phyloP scores from a whole-genome alignment of 257 asterid genomes.

The Knoxia roxburghii region DNA sequence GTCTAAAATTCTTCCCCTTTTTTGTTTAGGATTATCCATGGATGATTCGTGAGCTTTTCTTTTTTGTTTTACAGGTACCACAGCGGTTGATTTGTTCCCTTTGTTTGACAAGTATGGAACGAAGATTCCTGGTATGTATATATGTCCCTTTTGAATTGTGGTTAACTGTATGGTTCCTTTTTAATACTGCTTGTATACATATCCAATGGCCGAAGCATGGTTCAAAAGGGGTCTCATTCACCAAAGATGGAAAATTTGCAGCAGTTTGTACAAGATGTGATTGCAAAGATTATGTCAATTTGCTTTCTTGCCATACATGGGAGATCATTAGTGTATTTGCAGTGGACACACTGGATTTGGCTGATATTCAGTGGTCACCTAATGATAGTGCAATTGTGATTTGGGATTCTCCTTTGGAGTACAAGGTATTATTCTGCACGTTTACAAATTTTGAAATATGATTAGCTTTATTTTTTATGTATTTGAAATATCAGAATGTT shows the following conservation, averaged over 20 bases:
- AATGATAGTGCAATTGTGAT: slow-evolving; percentile 96
- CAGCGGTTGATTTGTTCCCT: slow-evolving; percentile 48
- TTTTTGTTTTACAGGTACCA: slow-evolving; percentile 47
- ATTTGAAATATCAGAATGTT: background rate
- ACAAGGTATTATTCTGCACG: slow-evolving; percentile 54
- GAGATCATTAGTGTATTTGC: slow-evolving; percentile 94
- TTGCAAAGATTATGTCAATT: slow-evolving; percentile 95
- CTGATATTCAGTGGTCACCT: slow-evolving; percentile 97
- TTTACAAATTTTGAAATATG: background rate
- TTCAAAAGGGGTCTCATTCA: slow-evolving; percentile 89
- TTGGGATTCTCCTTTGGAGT: slow-evolving; percentile 96
- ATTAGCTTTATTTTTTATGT: background rate
- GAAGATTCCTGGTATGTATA: no score
- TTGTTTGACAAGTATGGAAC: slow-evolving; percentile 44
- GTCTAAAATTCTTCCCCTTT: background rate
- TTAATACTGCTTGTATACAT: slow-evolving; percentile 93
- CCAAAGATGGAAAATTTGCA: slow-evolving; percentile 93
- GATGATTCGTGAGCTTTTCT: no score
- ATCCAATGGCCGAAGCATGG: slow-evolving; percentile 97
- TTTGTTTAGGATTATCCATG: no score
- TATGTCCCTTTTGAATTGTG: slow-evolving; percentile 90
- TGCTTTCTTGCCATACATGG: slow-evolving; percentile 84
- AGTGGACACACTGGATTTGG: slow-evolving; percentile 89
- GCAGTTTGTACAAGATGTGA: slow-evolving; percentile 98
- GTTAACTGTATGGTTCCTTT: slow-evolving; percentile 88